Percentiles rank a stretch among this genome's conserved stretches.
Conservation (phyloP, 352 stramenopile species). For the Pythium aristosporum region DNA sequence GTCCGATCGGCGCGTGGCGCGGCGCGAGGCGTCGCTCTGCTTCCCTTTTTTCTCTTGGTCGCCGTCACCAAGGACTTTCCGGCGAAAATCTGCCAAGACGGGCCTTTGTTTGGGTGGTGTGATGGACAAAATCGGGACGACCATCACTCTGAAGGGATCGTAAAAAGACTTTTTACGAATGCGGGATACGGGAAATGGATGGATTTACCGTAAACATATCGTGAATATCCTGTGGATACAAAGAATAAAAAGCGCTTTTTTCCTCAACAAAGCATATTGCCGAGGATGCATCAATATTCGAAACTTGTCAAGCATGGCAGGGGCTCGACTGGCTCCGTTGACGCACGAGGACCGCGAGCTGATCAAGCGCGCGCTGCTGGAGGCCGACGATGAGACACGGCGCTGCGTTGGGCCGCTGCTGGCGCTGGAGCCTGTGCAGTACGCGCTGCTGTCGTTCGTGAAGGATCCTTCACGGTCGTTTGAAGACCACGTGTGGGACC, state of each 20-base stretch:
- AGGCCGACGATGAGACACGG: slow-evolving; percentile 52
- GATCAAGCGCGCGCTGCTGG: slow-evolving; percentile 42
- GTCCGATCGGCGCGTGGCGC: neutral
- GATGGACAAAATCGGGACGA: slow-evolving; percentile 1
- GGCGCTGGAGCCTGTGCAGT: slow-evolving; percentile 53
- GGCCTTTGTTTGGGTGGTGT: slow-evolving; percentile 14
- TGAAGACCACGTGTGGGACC: slow-evolving; percentile 78
- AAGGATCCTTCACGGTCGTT: slow-evolving; percentile 56
- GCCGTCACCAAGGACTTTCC: slow-evolving; percentile 10
- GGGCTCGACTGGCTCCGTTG: slow-evolving; percentile 13
- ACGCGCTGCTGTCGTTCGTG: slow-evolving; percentile 73
- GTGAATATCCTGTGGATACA: slow-evolving; percentile 20
- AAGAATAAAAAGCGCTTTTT: slow-evolving; percentile 13
- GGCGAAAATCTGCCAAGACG: slow-evolving; percentile 19
- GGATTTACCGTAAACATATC: neutral
- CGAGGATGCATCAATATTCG: neutral
- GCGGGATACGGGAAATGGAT: neutral
- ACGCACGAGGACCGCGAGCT: slow-evolving; percentile 31
- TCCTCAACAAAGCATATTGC: neutral
- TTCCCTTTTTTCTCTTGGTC: neutral
- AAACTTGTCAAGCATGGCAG: neutral
- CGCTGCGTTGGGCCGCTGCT: slow-evolving; percentile 59
- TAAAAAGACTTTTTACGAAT: slow-evolving; percentile 17
- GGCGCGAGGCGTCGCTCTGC: neutral
- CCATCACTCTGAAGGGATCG: slow-evolving; percentile 17